Conservation (phyloP, 768 basidiomycete species). For the Hydnomerulius pinastri region DNA sequence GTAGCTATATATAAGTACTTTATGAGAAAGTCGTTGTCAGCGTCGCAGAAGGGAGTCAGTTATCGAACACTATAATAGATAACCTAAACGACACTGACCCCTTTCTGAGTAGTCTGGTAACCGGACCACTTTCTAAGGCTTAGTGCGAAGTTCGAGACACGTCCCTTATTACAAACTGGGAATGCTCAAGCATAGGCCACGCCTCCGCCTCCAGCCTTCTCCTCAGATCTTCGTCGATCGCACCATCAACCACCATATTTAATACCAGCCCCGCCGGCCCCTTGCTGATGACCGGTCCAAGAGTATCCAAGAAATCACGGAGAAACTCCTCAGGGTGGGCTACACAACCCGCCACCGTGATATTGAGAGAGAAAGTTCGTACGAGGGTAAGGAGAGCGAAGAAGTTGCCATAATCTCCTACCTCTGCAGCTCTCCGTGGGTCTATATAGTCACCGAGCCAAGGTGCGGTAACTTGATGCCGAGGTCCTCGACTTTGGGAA, state of each 20-base stretch:
- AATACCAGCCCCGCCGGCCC: conserved; percentile 6
- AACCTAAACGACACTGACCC: too few species aligned
- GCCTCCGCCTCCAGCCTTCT: conserved; percentile 6
- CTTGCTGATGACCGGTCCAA: conserved; percentile 6
- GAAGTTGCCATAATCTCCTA: conserved; percentile 4
- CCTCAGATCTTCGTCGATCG: conserved; percentile 8
- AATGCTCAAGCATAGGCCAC: conserved; percentile 10
- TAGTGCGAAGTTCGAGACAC: too few species aligned
- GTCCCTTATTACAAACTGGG: conserved; percentile 15
- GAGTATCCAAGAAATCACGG: background rate
- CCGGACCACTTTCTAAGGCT: too few species aligned
- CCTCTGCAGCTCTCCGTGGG: background rate
- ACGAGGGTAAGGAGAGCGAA: conserved; percentile 3
- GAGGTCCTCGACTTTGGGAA: too few species aligned
- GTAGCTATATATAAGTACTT: too few species aligned
- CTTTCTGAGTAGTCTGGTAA: too few species aligned
- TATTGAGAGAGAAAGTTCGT: conserved; percentile 2
- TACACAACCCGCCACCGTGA: conserved; percentile 6
- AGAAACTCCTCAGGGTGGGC: conserved; percentile 1
- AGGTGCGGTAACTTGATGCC: conserved; percentile 12
- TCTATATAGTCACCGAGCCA: conserved; percentile 6
- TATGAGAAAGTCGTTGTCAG: too few species aligned
- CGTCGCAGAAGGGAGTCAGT: too few species aligned
- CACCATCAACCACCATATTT: conserved; percentile 7
- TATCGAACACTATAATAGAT: too few species aligned